These are phyloP conservation scores for Proliferodiscus dingleyae DNA, from an alignment of 2,329 filamentous ascomycete genomes.

Conservation along the genomic window DNA sequence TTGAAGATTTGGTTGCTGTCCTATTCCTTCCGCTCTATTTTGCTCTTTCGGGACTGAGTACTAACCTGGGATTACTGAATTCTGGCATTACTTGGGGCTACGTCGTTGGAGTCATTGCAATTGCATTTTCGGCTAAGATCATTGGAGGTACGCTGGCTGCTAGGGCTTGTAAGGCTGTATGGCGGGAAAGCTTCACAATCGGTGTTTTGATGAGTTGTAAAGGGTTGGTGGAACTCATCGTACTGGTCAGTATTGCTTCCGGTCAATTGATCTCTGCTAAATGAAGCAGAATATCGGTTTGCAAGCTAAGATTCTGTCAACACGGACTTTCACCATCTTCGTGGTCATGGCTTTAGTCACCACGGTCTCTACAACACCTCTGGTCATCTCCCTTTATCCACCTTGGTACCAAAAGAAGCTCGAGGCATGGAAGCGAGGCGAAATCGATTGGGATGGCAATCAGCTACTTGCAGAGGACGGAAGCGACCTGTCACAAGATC, in stretches of 20 bases:
- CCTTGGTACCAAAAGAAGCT: slow-evolving; percentile 71
- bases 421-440: slow-evolving; percentile 70
- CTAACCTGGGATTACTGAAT: slow-evolving; percentile 78
- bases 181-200: slow-evolving; percentile 86
- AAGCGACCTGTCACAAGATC: slow-evolving; percentile 31
- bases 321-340: slow-evolving; percentile 84
- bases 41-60: slow-evolving; percentile 83
- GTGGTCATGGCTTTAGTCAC: slow-evolving; percentile 90
- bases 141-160: slow-evolving; percentile 77
- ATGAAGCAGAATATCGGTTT: slow-evolving; percentile 65
- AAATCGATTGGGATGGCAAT: slow-evolving; percentile 83
- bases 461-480: slow-evolving; percentile 35
- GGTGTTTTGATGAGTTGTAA: slow-evolving; percentile 95
- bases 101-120: slow-evolving; percentile 73
- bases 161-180: slow-evolving; percentile 69
- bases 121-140: slow-evolving; percentile 84
- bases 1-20: slow-evolving; percentile 82
- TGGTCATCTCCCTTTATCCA: slow-evolving; percentile 71
- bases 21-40: slow-evolving; percentile 91
- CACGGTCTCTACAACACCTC: slow-evolving; percentile 76
- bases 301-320: slow-evolving; percentile 75
- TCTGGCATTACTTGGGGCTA: slow-evolving; percentile 84
- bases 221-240: slow-evolving; percentile 88
- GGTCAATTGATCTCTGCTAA: slow-evolving; percentile 1
- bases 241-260: slow-evolving; percentile 58